phyloP scores from a whole-genome alignment of 73 alveolate genomes.

The Paraurostyla sp. region DNA sequence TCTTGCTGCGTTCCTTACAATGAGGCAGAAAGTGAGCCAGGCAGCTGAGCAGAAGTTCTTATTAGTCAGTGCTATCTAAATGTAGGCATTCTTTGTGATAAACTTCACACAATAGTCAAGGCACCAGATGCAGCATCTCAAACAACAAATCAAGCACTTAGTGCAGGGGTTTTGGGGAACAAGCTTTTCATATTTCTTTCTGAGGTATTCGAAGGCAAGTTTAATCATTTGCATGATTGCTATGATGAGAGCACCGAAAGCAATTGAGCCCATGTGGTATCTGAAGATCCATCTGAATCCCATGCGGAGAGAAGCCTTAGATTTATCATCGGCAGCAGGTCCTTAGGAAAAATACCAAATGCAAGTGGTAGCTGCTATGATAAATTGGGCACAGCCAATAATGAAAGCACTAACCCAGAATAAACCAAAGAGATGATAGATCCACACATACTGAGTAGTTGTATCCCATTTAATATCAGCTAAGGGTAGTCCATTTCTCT shows the following conservation, averaged over 20 bases:
- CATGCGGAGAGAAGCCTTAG: slow-evolving; percentile 78
- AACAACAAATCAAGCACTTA: slow-evolving; percentile 85
- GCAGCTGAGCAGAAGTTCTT: slow-evolving; percentile 94
- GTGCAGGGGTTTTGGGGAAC: slow-evolving; percentile 76
- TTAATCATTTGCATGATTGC: slow-evolving; percentile 94
- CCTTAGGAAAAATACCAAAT: slow-evolving; percentile 97
- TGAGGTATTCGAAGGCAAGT: slow-evolving; percentile 85
- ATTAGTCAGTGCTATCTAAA: slow-evolving; percentile 92
- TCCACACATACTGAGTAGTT: slow-evolving; percentile 88
- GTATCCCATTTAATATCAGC: slow-evolving; percentile 95
- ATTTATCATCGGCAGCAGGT: slow-evolving; percentile 79
- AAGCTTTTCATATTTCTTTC: slow-evolving; percentile 77
- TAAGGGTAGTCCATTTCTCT: slow-evolving; percentile 69
- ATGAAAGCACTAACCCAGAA: slow-evolving; percentile 94
- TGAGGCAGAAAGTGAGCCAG: slow-evolving; percentile 92
- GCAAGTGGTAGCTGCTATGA: slow-evolving; percentile 92
- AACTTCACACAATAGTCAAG: slow-evolving; percentile 90
- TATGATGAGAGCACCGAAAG: slow-evolving; percentile 95
- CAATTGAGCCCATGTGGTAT: slow-evolving; percentile 97
- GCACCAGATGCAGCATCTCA: slow-evolving; percentile 90
- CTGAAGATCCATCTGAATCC: slow-evolving; percentile 91
- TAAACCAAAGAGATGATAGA: slow-evolving; percentile 93
- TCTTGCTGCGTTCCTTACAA: slow-evolving; percentile 91
- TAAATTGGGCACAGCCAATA: slow-evolving; percentile 92
- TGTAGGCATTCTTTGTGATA: slow-evolving; percentile 96